Base-by-base conservation (phyloP, 208 protist species). In the Endotrypanum monterogeii region DNA sequence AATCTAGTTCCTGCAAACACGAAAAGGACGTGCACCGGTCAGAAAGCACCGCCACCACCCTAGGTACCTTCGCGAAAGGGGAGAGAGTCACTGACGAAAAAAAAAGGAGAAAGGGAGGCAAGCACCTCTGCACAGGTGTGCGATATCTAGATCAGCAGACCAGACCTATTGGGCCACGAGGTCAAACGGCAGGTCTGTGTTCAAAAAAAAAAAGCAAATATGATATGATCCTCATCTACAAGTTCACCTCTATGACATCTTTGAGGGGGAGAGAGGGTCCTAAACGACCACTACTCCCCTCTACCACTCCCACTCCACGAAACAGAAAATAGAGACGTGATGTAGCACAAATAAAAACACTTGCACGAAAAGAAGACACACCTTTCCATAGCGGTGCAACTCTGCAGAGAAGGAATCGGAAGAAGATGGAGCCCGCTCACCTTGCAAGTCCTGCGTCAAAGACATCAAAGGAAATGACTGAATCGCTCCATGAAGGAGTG, bases 401-500 rank as follows among this genome's bases (percentile, higher is more conserved):
- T 48, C 8, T 3, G 37, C 35, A 2, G 25, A 14, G 1, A 65
- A 25, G 18, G 6, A 25, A 20, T 2, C 25, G 28, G 5, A 11
- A 3, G 60, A 25, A 65, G 12, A 44, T 16, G 35, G 23, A 2
- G 23, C 37, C n/a, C n/a, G n/a, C n/a, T n/a, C n/a, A n/a, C n/a
- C n/a, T n/a, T n/a, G 30, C 9, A 28, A 65, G 4, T 28, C 25
- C 60, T 12, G 18, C 60, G 60, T 8, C 23, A 30, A 1, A 25
- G 11, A 39, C 39, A 18, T 83, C 66, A 83, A 83, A 90, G 69
- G 83, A 88, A 48, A 60, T 70, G 41, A 51, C 28, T 48, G 68
- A 89, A 87, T 37, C 89, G 76, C 63, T 80, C 72, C 57, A 92
- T 79, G 75, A 78, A 94, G 23, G 73, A 35, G 32, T 81, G 80